phyloP scores from a whole-genome alignment of 177 flowering plant species.

The Tripterygium wilfordii region DNA sequence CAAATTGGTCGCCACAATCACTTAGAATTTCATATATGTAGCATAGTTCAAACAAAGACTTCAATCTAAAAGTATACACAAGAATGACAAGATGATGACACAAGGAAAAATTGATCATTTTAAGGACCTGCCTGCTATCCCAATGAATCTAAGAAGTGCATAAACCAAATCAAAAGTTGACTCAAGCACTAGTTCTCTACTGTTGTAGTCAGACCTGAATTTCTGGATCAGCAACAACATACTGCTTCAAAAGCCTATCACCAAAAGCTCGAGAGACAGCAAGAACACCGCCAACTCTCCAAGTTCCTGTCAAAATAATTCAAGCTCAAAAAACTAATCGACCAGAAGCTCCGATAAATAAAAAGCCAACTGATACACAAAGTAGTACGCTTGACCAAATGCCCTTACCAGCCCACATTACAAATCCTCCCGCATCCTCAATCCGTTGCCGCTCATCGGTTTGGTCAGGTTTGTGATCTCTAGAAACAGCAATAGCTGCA shows the following conservation, averaged over 20 bases:
- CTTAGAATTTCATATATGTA: no score
- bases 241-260: conserved; percentile 90
- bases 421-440: conserved; percentile 99
- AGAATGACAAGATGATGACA: no score
- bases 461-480: conserved; percentile 99
- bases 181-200: no score
- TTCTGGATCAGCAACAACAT: conserved; percentile 96
- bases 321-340: neutral
- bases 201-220: conserved; percentile 73
- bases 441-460: conserved; percentile 91
- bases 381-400: neutral
- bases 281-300: conserved; percentile 99
- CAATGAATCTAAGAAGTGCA: no score
- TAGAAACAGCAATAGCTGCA: conserved; percentile 89
- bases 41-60: no score
- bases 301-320: conserved; percentile 53
- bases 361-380: neutral
- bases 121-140: no score
- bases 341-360: neutral
- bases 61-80: no score
- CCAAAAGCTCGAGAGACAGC: conserved; percentile 99
- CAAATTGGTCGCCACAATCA: no score
- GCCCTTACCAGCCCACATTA: conserved; percentile 94
- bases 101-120: no score
- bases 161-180: no score